Conservation (phyloP, 352 stramenopile genomes). For the Blastocystis sp. region DNA sequence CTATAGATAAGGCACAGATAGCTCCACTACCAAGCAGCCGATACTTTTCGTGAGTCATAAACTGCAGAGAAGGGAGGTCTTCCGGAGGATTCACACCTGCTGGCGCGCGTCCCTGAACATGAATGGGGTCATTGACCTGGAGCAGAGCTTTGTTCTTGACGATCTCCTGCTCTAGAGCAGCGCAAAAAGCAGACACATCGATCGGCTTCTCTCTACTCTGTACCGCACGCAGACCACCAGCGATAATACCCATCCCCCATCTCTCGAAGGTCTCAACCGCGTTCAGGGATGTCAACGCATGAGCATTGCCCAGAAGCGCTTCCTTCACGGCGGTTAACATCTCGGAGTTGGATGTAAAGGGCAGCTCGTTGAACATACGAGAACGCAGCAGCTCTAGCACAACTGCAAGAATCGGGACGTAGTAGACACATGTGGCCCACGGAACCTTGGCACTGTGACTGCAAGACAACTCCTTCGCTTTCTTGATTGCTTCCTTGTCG, state of each 20-base stretch:
- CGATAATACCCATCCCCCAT: not conserved
- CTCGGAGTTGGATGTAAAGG: not conserved
- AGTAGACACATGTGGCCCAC: not conserved
- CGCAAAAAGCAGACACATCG: too few species aligned
- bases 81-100: too few species aligned
- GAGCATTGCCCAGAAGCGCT: not conserved
- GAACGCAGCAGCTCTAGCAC: not conserved
- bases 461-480: not conserved
- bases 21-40: too few species aligned
- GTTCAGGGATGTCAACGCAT: not conserved
- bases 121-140: too few species aligned
- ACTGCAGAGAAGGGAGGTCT: too few species aligned
- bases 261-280: not conserved
- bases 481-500: not conserved
- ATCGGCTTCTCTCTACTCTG: too few species aligned
- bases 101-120: too few species aligned
- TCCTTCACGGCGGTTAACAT: not conserved
- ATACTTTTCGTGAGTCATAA: too few species aligned
- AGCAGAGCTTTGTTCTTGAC: too few species aligned
- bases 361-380: not conserved
- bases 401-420: not conserved
- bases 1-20: too few species aligned
- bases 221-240: too few species aligned
- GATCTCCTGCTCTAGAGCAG: too few species aligned
- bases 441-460: not conserved